These are phyloP conservation scores for Pseudogymnoascus sp. DNA, from an alignment of 2,329 filamentous ascomycete genomes.

Conservation along the genomic window DNA sequence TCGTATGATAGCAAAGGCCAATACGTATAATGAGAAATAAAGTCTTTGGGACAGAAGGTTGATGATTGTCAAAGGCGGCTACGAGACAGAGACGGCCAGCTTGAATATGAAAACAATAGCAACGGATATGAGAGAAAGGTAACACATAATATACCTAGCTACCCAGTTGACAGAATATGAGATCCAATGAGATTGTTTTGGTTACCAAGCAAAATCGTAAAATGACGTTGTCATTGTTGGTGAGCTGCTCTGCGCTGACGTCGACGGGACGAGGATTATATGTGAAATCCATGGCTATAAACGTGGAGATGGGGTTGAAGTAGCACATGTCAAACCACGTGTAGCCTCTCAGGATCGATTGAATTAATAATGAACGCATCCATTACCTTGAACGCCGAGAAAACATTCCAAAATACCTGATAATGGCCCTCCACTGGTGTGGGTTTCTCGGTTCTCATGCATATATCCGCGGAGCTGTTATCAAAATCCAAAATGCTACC, in stretches of 20 bases:
- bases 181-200: background rate
- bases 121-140: background rate
- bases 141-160: background rate
- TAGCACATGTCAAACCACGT: background rate
- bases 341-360: background rate
- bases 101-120: background rate
- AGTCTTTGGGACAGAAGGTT: background rate
- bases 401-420: background rate
- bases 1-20: background rate
- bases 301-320: background rate
- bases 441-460: background rate
- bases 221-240: background rate
- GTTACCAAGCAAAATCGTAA: constrained; percentile 1
- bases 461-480: background rate
- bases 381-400: background rate
- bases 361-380: background rate
- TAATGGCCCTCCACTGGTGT: background rate
- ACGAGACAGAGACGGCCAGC: background rate
- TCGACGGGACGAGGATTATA: background rate
- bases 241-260: background rate
- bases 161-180: background rate
- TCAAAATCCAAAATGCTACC: background rate
- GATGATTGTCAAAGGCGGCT: constrained; percentile 1
- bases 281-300: background rate
- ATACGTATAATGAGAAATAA: background rate